Evolutionary conservation across 768 basidiomycete species (phyloP), one percentile per base, ranked within the genome.

Genomic region (Lyophyllum shimeji): DNA sequence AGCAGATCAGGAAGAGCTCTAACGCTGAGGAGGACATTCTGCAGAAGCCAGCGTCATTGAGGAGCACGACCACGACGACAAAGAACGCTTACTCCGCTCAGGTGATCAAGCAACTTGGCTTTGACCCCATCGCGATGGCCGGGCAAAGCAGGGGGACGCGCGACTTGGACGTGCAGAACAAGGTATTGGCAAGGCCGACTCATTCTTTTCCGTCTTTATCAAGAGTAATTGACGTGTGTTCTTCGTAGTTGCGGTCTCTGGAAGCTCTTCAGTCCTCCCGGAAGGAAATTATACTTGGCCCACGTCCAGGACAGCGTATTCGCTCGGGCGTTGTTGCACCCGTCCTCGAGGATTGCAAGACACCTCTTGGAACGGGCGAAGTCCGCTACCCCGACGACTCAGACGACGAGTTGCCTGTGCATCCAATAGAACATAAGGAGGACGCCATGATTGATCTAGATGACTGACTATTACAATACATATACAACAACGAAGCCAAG

Each of bases 31-130:
- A 17, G 60, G 29, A 18, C 34, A 34, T 31, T 54, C 51, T 13
- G 27, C n/a, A 9, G 44, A 50, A 25, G 39, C 40, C 20, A 23
- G 27, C 17, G 27, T 17, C 43, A 20, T 54, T 9, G 15, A 17
- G 40, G 4, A 9, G 29, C 29, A 29, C 29, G 9, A 29, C 55
- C 18, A 46, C 55, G 31, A 56, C 69, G 43, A 61, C 61, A 47
- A 83, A 78, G 64, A 74, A 70, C 44, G 79, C 82, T 1, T 93
- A 87, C 67, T 85, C 86, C 37, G 84, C 86, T 0, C 74, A 75
- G 48, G 68, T 89, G 21, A 83, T 94, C 64, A 86, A 86, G 64
- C 75, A 80, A 4, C 74, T 94, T 2, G 92, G 92, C 1, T 94
- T 93, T 56, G 89, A 94, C 69, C 92, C 92, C 23, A 82, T 84